Evolutionary conservation across 2,329 filamentous ascomycete genomes (phyloP), one percentile per base, ranked within the genome.

Genomic region (Dothideomycetidae sp.): DNA sequence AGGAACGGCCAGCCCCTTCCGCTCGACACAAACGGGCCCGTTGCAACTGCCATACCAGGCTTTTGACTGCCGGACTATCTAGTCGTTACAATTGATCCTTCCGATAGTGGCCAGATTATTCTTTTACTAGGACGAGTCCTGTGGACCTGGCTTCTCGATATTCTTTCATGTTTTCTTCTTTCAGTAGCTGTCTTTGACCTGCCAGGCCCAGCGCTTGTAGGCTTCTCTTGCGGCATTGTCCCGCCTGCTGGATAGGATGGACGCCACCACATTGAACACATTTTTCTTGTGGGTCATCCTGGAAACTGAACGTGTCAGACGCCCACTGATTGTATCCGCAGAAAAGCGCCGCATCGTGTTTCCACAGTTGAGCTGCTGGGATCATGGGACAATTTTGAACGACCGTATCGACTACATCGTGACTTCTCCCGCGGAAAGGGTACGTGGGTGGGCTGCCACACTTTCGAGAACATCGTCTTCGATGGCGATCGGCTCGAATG

Each of bases 371-470:
- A 81, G 53, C 70, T 94, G 31, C 68, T 90, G 49, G 88, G 88
- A 44, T 93, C 85, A 45, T 96, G 88, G 88, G 86, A 94, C 63
- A 93, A 93, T 63, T 94, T 94, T 61, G 67, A 70, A 43, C 75
- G 71, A 52, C 66, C 74, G 34, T 88, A 93, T 64, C 66, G 65
- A 31, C 85, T 96, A 76, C 75, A 88, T 55, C 73, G 76, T 49
- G 88, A 96, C 60, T 63, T 62, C 45, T 75, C 80, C 53, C 75
- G 80, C 48, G 80, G 82, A 47, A 68, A 67, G 41, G 75, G 76
- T 44, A 75, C 83, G 57, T 94, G 85, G 85, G 76, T 77, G 52
- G 88, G 85, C 30, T 93, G 84, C 56, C 81, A 90, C 62, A 73
- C 73, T 26, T 93, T 93, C 59, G 75, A 78, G 44, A 75, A 90